Base-by-base conservation (phyloP, 306 rosid species). In the Prunus mongolica region DNA sequence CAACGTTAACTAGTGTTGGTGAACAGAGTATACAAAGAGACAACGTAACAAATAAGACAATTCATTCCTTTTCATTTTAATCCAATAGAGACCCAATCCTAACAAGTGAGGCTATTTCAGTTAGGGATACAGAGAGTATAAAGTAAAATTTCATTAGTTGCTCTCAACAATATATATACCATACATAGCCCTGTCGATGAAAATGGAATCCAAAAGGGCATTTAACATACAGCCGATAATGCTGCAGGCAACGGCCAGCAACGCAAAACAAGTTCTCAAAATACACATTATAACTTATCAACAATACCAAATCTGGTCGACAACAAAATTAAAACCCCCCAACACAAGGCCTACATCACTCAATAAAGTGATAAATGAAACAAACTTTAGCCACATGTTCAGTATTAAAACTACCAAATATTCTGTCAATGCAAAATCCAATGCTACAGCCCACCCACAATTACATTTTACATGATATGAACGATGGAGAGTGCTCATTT, bases 1-100 rank as follows among this genome's bases (percentile, higher is more conserved):
- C 63, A 82, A 47, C 22, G 58, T 61, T 25, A 72, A 50, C 13
- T 55, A 14, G 67, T 55, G 49, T 76, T 82, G 75, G 78, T 44
- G 60, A 67, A 68, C 19, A 27, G 20, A 41, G 24, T 52, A 70
- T 62, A 28, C 13, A 69, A 30, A 12, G 28, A 44, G 16, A 71
- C 22, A 58, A 9, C n/a, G 0, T n/a, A 20, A 20, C 44, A 62
- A 75, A 28, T 19, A 55, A 25, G 1, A 49, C 24, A 20, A 18
- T 2, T 12, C 41, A 25, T 56, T 30, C 5, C 19, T 16, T 22
- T 78, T 68, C 45, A 2, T 27, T 58, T 46, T 4, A 44, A 49
- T 55, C 51, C 75, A 27, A 22, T 15, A 49, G 18, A 56, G 41
- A 38, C 22, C 38, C 55, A 22, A 72, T 57, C 76, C 13, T 3